Evolutionary conservation across 805 yeast genomes (phyloP).

Genomic region (Pichia occidentalis): DNA sequence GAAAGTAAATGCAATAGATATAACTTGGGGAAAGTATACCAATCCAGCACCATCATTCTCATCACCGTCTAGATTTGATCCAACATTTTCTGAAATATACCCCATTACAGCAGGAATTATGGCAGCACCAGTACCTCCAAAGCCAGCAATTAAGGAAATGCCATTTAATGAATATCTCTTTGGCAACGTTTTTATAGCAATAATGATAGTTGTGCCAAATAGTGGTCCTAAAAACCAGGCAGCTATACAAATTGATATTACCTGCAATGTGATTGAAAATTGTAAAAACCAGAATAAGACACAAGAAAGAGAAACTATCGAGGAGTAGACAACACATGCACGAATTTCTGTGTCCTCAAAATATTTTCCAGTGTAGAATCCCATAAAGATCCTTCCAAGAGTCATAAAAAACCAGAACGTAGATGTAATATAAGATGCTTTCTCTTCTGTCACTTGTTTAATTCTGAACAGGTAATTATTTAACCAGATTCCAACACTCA

Average conservation of each 20-base stretch:
- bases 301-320: conserved; percentile 30
- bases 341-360: conserved; percentile 32
- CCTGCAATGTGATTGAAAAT: conserved; percentile 23
- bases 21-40: conserved; percentile 26
- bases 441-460: conserved; percentile 30
- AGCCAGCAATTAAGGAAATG: conserved; percentile 66
- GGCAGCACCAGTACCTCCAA: conserved; percentile 85
- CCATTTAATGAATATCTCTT: conserved; percentile 53
- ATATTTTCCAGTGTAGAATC: conserved; percentile 43
- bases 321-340: conserved; percentile 38
- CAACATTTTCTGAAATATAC: conserved; percentile 29
- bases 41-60: conserved; percentile 27
- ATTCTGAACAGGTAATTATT: conserved; percentile 41
- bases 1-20: conserved; percentile 18
- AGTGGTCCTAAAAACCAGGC: conserved; percentile 50
- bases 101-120: conserved; percentile 64
- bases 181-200: conserved; percentile 59
- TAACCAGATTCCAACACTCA: conserved; percentile 48
- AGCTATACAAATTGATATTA: conserved; percentile 33
- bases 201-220: conserved; percentile 63
- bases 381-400: conserved; percentile 39
- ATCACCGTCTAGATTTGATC: conserved; percentile 12
- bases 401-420: conserved; percentile 48
- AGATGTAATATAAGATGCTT: conserved; percentile 43
- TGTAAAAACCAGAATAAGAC: conserved; percentile 29